Base-by-base conservation (phyloP, 805 yeast species). In the Candida morakotiae region DNA sequence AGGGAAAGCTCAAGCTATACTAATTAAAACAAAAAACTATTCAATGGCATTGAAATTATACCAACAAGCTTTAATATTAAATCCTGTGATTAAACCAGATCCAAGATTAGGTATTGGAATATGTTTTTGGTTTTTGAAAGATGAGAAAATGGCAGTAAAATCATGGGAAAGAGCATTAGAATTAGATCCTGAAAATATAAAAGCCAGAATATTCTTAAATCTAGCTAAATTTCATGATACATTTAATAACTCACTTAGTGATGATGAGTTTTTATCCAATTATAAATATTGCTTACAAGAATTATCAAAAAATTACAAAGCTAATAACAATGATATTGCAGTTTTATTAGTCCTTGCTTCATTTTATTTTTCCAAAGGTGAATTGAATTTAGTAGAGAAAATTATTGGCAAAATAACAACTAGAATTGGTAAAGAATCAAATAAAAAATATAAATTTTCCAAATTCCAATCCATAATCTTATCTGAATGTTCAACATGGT, bases 21-120 rank as follows among this genome's bases (percentile, higher is more conserved):
- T 86, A 53, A 75, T 75, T 44, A 84, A 82, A 56, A 56, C 67
- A 9, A 81, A 78, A 42, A 83, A 84, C 54, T 88, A 80, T 58
- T 57, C 73, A 17, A 79, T 74, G 5, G 88, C 96, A 11, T 71
- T 93, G 50, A 82, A 81, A 55, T 58, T 85, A 22, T 93, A 86
- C 61, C 99, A 93, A 67, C 84, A 83, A 45, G 81, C 85, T 6
- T 67, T 93, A 46, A 71, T 81, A 23, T 68, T 81, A 34, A 81
- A 87, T 44, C 97, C 97, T 2, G 56, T 83, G 25, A 64, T 83
- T 48, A 75, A 75, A 48, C 97, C 98, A 4, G 97, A 91, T 62
- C 94, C 97, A 14, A 73, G 99, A 59, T 74, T 93, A 42, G 99
- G 98, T 20, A 78, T 91, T 43, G 99, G 98, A 24, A 65, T 93